Conservation (phyloP, 2,329 filamentous ascomycete genomes). For the Clonostachys rhizophaga region DNA sequence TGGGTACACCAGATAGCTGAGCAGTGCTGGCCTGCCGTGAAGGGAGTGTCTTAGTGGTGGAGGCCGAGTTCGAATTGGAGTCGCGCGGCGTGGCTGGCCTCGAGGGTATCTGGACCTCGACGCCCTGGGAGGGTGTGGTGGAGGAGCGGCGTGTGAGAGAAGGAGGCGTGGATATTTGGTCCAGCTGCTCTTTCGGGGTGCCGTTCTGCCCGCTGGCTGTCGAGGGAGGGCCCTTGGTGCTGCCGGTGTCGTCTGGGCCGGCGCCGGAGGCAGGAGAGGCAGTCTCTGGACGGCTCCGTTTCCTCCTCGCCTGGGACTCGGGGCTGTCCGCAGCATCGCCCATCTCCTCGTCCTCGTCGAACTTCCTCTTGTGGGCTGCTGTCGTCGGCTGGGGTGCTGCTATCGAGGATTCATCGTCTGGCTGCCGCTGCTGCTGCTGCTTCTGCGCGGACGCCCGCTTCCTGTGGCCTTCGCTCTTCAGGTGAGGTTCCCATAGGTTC, state of each 20-base stretch:
- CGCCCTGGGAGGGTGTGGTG: constrained; percentile 45
- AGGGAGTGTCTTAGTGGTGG: constrained; percentile 20
- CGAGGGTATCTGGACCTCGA: constrained; percentile 60
- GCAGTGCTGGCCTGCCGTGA: constrained; percentile 16
- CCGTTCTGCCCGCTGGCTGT: constrained; percentile 1
- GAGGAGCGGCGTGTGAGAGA: constrained; percentile 40
- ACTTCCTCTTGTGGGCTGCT: constrained; percentile 24
- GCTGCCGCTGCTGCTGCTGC: constrained; percentile 9
- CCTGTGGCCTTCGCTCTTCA: constrained; percentile 42
- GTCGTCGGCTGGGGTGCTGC: constrained; percentile 4
- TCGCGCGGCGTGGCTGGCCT: constrained; percentile 55
- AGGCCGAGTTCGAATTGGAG: constrained; percentile 32
- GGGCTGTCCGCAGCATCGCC: constrained; percentile 27
- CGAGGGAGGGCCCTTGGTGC: constrained; percentile 2
- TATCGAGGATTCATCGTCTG: constrained; percentile 10
- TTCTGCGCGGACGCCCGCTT: constrained; percentile 14
- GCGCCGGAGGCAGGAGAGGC: constrained; percentile 8
- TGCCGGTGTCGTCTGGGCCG: constrained; percentile 11
- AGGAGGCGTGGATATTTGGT: constrained; percentile 28
- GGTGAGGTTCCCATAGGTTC: constrained; percentile 61
- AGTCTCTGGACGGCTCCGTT: constrained; percentile 37
- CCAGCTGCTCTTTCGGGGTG: constrained; percentile 11
- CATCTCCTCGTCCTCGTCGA: constrained; percentile 15
- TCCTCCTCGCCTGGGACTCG: constrained; percentile 23
- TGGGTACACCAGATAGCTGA: not conserved